Evolutionary conservation across 345 rosid genomes (phyloP), one percentile per base, ranked within the genome.

Genomic region (Salix caprea): DNA sequence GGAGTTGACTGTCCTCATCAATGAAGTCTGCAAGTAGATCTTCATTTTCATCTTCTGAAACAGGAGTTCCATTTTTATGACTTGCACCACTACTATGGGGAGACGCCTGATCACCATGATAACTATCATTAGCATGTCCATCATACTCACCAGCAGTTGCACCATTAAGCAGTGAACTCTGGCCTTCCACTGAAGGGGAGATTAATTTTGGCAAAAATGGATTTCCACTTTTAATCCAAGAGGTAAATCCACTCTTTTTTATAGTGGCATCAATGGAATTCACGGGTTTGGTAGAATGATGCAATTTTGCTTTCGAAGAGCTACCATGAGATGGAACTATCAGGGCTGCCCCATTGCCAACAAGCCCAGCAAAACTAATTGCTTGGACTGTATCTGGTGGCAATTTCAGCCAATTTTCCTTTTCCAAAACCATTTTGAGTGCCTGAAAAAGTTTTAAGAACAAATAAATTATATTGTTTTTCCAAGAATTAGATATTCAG

Each of bases 1-100:
- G 98, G 68, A 91, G 99, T 86, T 96, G 99, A 87, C 99, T 96
- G 80, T 94, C 98, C 83, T 96, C 99, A 19, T 96, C 99, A 79
- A 96, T 93, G 76, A 90, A 94, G 84, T 96, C 98, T 32, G 98
- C 99, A 79, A 89, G 97, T 76, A 93, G 91, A 86, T 93, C 98
- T 86, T 96, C 99, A 82, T 94, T 89, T 87, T 96, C 98, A 81
- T 96, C 98, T 80, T 92, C 98, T 26, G 86, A 77, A 75, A 84
- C 79, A 67, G 91, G 80, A 80, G 83, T 75, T 75, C 98, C 91
- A 46, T 87, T 94, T 48, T 72, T 44, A 79, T 79, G 81, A 82
- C 80, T 86, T 36, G 60, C 71, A 76, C 83, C 89, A 62, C 76
- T 66, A 73, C 69, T 76, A 75, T 34, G 67, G 39, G 87, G 85